phyloP scores from a whole-genome alignment of 495 filamentous ascomycete genomes.

The Penicillium diatomitis region DNA sequence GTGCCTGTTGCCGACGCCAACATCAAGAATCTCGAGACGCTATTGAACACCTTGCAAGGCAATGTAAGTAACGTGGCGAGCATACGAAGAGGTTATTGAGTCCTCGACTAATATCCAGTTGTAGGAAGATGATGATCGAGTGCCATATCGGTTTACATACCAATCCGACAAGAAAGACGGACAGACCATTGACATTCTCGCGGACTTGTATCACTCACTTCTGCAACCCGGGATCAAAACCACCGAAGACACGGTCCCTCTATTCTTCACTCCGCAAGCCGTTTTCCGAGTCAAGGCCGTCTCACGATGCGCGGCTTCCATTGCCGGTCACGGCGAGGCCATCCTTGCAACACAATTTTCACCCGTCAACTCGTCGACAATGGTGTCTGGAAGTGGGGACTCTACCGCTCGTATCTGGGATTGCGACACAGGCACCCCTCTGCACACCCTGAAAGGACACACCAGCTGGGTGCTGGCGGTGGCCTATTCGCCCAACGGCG shows the following conservation, averaged over 20 bases:
- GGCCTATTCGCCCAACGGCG: constrained; percentile 75
- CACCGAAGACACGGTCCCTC: constrained; percentile 65
- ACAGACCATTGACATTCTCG: constrained; percentile 49
- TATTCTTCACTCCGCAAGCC: constrained; percentile 83
- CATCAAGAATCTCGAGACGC: constrained; percentile 78
- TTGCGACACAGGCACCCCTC: constrained; percentile 85
- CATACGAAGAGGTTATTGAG: background rate
- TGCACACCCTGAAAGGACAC: constrained; percentile 86
- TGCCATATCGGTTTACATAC: constrained; percentile 82
- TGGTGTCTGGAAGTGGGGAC: constrained; percentile 88
- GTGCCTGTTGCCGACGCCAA: constrained; percentile 79
- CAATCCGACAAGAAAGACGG: constrained; percentile 46
- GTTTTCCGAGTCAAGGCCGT: constrained; percentile 92
- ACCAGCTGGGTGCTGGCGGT: constrained; percentile 88
- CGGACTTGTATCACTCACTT: constrained; percentile 67
- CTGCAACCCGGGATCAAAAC: constrained; percentile 54
- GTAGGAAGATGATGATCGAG: constrained; percentile 65
- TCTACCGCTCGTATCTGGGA: constrained; percentile 92
- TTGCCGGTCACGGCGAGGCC: constrained; percentile 84
- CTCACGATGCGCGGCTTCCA: constrained; percentile 77
- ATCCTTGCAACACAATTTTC: constrained; percentile 89
- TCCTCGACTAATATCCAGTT: background rate
- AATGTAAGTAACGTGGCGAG: constrained; percentile 46
- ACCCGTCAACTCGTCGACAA: constrained; percentile 64
- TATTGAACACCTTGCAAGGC: constrained; percentile 82